Evolutionary conservation across 306 rosid species (phyloP).

Genomic region (Urtica urens): DNA sequence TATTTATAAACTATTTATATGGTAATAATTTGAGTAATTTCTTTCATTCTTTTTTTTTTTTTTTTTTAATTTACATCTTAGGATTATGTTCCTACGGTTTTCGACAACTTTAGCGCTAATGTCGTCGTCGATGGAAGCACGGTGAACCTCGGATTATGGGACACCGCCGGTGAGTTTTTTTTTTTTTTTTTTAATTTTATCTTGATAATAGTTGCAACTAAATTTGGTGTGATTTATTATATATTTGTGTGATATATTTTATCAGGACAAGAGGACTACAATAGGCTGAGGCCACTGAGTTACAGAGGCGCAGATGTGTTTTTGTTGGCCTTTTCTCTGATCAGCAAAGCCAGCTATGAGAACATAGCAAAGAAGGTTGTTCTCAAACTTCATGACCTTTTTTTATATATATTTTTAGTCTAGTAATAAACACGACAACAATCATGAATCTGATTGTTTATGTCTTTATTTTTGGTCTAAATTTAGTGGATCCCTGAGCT

Average conservation of each 20-base stretch:
- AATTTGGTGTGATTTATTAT: slow-evolving; percentile 6
- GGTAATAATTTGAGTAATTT: not conserved
- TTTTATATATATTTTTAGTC: not conserved
- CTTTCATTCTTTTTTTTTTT: not conserved
- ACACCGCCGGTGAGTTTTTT: slow-evolving; percentile 65
- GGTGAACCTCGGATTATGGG: slow-evolving; percentile 86
- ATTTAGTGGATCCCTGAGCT: slow-evolving; percentile 41
- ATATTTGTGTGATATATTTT: not conserved
- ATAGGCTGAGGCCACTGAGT: slow-evolving; percentile 91
- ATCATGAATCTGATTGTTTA: not conserved
- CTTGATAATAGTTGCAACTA: not conserved
- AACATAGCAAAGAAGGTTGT: slow-evolving; percentile 79
- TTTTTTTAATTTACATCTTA: slow-evolving; percentile 4
- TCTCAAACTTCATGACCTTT: not conserved
- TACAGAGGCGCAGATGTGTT: slow-evolving; percentile 96
- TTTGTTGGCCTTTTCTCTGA: slow-evolving; percentile 80
- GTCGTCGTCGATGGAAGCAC: slow-evolving; percentile 95
- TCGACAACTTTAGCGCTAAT: slow-evolving; percentile 93
- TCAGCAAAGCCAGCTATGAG: slow-evolving; percentile 93
- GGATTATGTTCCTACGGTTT: slow-evolving; percentile 93
- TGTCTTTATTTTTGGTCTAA: not conserved
- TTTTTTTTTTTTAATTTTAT: not conserved
- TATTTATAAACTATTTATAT: not conserved
- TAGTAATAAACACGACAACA: not conserved
- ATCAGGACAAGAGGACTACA: slow-evolving; percentile 87